Conservation (phyloP, 2,329 filamentous ascomycete species). For the Hysterium pulicare region DNA sequence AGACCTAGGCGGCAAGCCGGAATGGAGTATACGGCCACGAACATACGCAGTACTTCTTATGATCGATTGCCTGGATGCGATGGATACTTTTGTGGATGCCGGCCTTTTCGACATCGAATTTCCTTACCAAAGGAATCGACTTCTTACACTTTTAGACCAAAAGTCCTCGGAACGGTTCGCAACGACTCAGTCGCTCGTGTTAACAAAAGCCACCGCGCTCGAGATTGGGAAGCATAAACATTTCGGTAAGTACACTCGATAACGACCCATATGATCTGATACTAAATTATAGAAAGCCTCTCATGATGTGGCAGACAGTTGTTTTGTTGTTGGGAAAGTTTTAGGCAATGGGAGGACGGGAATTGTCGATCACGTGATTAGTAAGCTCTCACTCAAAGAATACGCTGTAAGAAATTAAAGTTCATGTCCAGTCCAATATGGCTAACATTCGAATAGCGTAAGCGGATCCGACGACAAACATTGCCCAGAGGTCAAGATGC, state of each 20-base stretch:
- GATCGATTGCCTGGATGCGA: constrained; percentile 12
- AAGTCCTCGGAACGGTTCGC: constrained; percentile 11
- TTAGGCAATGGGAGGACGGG: constrained; percentile 14
- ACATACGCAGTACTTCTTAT: constrained; percentile 17
- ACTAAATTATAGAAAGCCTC: too few species aligned
- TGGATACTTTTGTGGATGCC: constrained; percentile 13
- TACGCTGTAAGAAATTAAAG: constrained; percentile 12
- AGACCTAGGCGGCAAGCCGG: neutral
- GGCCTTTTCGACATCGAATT: constrained; percentile 16
- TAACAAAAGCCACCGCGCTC: constrained; percentile 12
- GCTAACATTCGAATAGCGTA: constrained; percentile 7
- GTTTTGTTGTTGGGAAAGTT: constrained; percentile 7
- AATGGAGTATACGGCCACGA: constrained; percentile 11
- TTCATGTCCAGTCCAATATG: neutral
- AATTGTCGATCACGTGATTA: constrained; percentile 15
- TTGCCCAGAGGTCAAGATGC: constrained; percentile 2
- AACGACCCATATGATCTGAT: constrained; percentile 11
- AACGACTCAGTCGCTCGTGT: constrained; percentile 11
- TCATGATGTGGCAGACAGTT: too few species aligned
- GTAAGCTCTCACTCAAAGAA: constrained; percentile 11
- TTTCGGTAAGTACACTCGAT: constrained; percentile 11
- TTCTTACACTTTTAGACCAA: neutral
- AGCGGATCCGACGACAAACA: constrained; percentile 14
- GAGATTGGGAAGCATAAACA: constrained; percentile 16
- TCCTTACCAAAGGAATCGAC: constrained; percentile 8